Percentiles rank a stretch among this genome's conserved stretches.
phyloP scores from a whole-genome alignment of 805 yeast species.

The Myxozyma neotropica region DNA sequence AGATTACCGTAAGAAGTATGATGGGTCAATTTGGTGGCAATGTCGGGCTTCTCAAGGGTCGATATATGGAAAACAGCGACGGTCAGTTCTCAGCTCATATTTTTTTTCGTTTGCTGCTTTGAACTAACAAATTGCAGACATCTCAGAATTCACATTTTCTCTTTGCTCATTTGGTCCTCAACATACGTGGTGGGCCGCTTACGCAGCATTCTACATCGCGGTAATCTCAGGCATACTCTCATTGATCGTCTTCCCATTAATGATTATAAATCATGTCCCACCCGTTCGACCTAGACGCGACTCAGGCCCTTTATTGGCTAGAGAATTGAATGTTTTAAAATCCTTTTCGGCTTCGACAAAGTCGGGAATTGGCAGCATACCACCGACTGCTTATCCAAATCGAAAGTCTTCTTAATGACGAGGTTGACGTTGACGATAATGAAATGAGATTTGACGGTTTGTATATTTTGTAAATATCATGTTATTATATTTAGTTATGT shows the following conservation, averaged over 20 bases:
- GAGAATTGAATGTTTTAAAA: background rate
- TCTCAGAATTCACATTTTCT: constrained; percentile 56
- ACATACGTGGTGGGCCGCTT: constrained; percentile 87
- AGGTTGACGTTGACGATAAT: background rate
- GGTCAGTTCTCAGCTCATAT: constrained; percentile 10
- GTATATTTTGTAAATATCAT: background rate
- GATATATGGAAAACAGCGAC: constrained; percentile 48
- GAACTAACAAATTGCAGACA: background rate
- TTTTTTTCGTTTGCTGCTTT: too few relatives aligned
- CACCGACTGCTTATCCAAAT: too few relatives aligned
- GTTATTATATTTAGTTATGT: too few relatives aligned
- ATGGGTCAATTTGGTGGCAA: constrained; percentile 97
- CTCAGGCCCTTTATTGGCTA: constrained; percentile 1
- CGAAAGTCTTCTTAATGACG: background rate
- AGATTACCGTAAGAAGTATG: constrained; percentile 80
- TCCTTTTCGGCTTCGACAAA: background rate
- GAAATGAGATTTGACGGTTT: background rate
- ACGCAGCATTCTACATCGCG: constrained; percentile 4
- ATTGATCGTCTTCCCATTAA: constrained; percentile 7
- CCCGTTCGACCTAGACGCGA: background rate
- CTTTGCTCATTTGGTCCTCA: constrained; percentile 84
- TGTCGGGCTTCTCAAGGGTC: constrained; percentile 81
- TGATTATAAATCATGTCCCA: background rate
- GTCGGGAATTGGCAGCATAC: background rate
- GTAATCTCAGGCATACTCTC: background rate